Base-by-base conservation (phyloP, 2,329 filamentous ascomycete species). In the Beauveria sp. region DNA sequence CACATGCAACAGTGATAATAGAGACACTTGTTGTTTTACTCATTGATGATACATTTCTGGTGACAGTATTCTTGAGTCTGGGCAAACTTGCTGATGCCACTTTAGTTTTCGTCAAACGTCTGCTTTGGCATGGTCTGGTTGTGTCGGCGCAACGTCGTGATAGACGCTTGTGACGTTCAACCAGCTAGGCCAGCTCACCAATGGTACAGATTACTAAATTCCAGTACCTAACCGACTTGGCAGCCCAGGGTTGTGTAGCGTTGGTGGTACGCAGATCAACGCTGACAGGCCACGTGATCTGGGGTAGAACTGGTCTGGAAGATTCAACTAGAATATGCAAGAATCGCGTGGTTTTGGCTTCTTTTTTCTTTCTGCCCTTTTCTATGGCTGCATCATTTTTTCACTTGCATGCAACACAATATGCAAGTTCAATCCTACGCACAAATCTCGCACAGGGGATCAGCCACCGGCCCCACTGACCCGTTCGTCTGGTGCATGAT, bases 391-490 rank as follows among this genome's bases (percentile, higher is more conserved):
- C 50, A 37, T 37, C 47, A 30, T n/a, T n/a, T 37, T 16, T 9
- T 16, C n/a, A n/a, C 50, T 37, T 40, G 30, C 50, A 53, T 14
- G 34, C 6, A 48, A 56, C 22, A 9, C 28, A 20, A n/a, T n/a
- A 44, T 44, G 22, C 24, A 34, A 3, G 24, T 24, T 10, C 8
- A 16, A 46, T 50, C 34, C 47, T 30, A 28, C 57, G 57, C 57
- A 60, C 57, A 60, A 60, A 60, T 60, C n/a, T 54, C 57, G 50
- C 57, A 59, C 20, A 28, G 12, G 12, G 22, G 30, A 28, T 30
- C 37, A 5, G 37, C 40, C 46, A 48, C 9, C 24, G 22, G 14
- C 24, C 30, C 34, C 30, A 51, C 55, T 16, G 9, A 41, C 16
- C 34, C 47, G 44, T 41, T 51, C 24, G 44, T 48, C 14, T 28